Base-by-base conservation (phyloP, 345 rosid genomes). In the Salix viminalis region DNA sequence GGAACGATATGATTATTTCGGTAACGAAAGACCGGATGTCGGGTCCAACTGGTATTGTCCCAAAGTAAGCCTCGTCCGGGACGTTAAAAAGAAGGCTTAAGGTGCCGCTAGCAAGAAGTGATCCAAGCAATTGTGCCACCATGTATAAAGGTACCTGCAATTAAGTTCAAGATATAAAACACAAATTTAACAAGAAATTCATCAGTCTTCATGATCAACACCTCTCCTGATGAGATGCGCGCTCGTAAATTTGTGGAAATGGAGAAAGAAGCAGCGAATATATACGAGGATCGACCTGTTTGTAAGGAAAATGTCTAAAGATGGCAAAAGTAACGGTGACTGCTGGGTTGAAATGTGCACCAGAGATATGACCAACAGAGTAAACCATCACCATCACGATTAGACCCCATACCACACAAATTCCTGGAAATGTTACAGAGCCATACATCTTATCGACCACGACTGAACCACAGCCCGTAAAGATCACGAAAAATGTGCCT, bases 311-410 rank as follows among this genome's bases (percentile, higher is more conserved):
- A 32, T 37, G 61, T 11, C 79, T 72, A 34, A 80, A 76, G 28
- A 67, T 23, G 15, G 83, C 79, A 23, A 72, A 67, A 36, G 83
- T 41, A 50, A 80, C 68, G 6, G 76, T 72, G 16, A 80, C 83
- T 10, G 83, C 79, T 12, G 83, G 83, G 46, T 80, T 80, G 69
- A 80, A 80, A 80, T 80, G 83, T n/a, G 83, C 83, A n/a, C 83
- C 79, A 21, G 83, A 80, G 50, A 80, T 71, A 65, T 80, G 83
- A 12, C 79, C 76, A 7, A 76, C 64, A 2, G 79, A 65, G 66
- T 80, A 76, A n/a, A 76, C 44, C 83, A 80, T 75, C 8, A 80
- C 79, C 79, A 71, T 80, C 4, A 80, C 83, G 18, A 76, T 67
- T 0, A 76, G 61, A 65, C 83, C 83, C 83, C 83, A 80, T 1